Evolutionary conservation across 305 asterid genomes (phyloP).

Genomic region (Plantago coronopus): DNA sequence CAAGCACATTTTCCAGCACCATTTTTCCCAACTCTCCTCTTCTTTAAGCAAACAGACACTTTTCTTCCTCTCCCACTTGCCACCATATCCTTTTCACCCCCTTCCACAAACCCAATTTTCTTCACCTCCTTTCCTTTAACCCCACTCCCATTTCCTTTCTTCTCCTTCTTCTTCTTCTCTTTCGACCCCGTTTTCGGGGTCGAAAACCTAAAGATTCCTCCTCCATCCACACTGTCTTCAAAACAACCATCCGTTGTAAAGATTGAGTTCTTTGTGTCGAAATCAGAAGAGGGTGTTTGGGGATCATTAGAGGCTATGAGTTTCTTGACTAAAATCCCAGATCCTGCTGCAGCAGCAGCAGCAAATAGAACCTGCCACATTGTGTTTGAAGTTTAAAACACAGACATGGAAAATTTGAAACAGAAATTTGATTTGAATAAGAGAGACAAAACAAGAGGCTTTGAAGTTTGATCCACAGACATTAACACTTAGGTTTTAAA

Average conservation of each 20-base stretch:
- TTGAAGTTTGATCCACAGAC: constrained; percentile 1
- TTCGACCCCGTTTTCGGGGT: constrained; percentile 34
- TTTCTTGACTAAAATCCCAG: constrained; percentile 70
- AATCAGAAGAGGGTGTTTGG: constrained; percentile 30
- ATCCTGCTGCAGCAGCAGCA: constrained; percentile 59
- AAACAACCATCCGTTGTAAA: constrained; percentile 17
- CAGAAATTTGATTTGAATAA: constrained; percentile 5
- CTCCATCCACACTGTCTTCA: constrained; percentile 27
- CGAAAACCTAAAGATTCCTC: constrained; percentile 63
- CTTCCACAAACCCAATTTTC: constrained; percentile 23
- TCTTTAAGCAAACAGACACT: constrained; percentile 53
- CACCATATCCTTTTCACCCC: constrained; percentile 28
- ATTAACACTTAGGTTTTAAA: constrained; percentile 19
- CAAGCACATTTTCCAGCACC: constrained; percentile 59
- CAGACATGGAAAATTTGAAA: constrained; percentile 7
- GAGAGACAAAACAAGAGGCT: constrained; percentile 12
- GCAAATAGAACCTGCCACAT: constrained; percentile 65
- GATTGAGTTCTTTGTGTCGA: constrained; percentile 19
- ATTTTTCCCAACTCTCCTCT: constrained; percentile 62
- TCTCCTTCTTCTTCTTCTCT: constrained; percentile 30
- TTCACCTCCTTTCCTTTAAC: constrained; percentile 28
- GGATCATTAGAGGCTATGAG: constrained; percentile 34
- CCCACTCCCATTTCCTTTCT: constrained; percentile 19
- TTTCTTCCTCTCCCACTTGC: constrained; percentile 40
- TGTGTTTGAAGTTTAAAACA: constrained; percentile 13